phyloP scores from a whole-genome alignment of 2,329 filamentous ascomycete species.

The Lasiodiplodia theobromae region DNA sequence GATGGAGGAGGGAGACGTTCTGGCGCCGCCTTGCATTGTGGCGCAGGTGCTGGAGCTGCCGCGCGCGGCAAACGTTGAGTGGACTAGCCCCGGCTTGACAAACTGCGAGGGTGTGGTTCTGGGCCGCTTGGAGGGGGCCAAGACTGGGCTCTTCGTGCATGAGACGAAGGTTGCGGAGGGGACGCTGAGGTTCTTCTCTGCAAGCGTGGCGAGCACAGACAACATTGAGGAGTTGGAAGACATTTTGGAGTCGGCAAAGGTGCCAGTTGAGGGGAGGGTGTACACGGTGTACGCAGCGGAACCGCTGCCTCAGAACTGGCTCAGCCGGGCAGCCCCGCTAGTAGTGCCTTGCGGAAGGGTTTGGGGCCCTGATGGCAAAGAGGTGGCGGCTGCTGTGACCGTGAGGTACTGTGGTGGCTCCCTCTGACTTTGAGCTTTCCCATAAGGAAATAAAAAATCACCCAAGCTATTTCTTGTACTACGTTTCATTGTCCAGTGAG shows the following conservation, averaged over 20 bases:
- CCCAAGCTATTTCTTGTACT: not conserved
- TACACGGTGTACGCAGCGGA: slow-evolving; percentile 11
- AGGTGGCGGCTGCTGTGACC: slow-evolving; percentile 27
- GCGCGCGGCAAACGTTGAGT: slow-evolving; percentile 77
- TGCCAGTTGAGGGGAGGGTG: not conserved
- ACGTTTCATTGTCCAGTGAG: not conserved
- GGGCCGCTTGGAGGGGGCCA: slow-evolving; percentile 35
- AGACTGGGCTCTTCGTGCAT: slow-evolving; percentile 32
- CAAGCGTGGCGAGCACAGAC: not conserved
- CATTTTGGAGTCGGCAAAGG: slow-evolving; percentile 1
- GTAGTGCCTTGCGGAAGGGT: slow-evolving; percentile 31
- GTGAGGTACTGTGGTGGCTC: not conserved
- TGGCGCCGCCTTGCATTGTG: slow-evolving; percentile 71
- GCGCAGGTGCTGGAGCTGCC: slow-evolving; percentile 81
- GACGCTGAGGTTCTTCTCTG: not conserved
- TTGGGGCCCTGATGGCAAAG: slow-evolving; percentile 28
- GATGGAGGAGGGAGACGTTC: slow-evolving; percentile 34
- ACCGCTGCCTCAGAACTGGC: slow-evolving; percentile 5
- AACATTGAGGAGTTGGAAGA: slow-evolving; percentile 16
- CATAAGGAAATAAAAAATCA: not conserved
- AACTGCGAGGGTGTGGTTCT: slow-evolving; percentile 32
- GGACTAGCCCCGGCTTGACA: slow-evolving; percentile 73
- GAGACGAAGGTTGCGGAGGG: slow-evolving; percentile 14
- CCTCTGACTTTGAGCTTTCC: not conserved
- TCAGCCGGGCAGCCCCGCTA: slow-evolving; percentile 6